Percentiles rank a stretch among this genome's conserved stretches.
Evolutionary conservation across 1,284 basidiomycete genomes (phyloP).

Genomic region (Stereum hirsutum): DNA sequence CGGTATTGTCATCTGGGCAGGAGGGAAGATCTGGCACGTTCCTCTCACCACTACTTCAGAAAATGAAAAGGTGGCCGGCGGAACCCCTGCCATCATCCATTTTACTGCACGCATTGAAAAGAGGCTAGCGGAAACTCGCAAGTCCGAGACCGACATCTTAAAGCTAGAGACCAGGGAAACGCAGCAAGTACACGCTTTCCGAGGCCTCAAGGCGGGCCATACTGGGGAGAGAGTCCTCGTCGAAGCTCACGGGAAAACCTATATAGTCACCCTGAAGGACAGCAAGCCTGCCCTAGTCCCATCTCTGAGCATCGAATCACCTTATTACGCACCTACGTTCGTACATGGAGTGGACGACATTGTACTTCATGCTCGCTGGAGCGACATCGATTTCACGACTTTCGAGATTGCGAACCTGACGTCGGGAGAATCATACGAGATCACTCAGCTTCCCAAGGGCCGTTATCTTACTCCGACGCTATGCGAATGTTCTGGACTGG

Average conservation of each 20-base stretch:
- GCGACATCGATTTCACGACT: conserved; percentile 48
- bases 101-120: conserved; percentile 57
- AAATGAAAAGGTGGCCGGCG: conserved; percentile 39
- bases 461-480: conserved; percentile 54
- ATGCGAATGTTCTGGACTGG: conserved; percentile 30
- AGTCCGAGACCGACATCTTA: conserved; percentile 35
- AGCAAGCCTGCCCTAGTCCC: conserved; percentile 30
- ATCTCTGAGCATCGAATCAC: conserved; percentile 29
- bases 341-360: conserved; percentile 36
- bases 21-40: conserved; percentile 55
- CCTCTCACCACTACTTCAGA: conserved; percentile 38
- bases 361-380: conserved; percentile 61
- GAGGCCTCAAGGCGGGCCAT: conserved; percentile 27
- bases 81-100: conserved; percentile 35
- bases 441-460: conserved; percentile 50
- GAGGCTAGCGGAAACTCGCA: conserved; percentile 50
- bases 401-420: conserved; percentile 54
- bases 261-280: conserved; percentile 34
- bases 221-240: conserved; percentile 42
- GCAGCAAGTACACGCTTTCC: background rate
- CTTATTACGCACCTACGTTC: conserved; percentile 65
- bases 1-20: conserved; percentile 64
- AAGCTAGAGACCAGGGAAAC: conserved; percentile 38
- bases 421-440: conserved; percentile 33
- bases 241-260: conserved; percentile 44